A percentile compares a stretch with the other conserved stretches of the same genome.
Evolutionary conservation across 2,329 filamentous ascomycete species (phyloP).

Genomic region (Sporothrix schenckii): DNA sequence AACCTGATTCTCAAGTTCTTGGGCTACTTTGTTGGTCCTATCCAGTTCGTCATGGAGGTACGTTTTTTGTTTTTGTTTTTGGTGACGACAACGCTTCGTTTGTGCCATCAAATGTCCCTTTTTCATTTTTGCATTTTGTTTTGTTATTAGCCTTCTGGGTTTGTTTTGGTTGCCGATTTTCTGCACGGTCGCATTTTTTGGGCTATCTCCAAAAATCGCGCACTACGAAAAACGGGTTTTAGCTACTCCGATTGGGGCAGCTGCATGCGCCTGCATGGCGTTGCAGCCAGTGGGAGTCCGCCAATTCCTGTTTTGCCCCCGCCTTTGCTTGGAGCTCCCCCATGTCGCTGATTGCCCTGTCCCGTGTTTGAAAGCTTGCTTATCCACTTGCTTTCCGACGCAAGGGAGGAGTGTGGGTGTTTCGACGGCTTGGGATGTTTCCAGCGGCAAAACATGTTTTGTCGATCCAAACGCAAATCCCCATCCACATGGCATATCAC

Average conservation of each 20-base stretch:
- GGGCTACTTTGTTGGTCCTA: constrained; percentile 82
- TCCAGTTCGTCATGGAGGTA: constrained; percentile 93
- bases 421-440: background rate
- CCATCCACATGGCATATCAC: background rate
- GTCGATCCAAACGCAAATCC: constrained; percentile 33
- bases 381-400: constrained; percentile 11
- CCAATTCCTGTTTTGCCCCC: constrained; percentile 25
- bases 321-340: constrained; percentile 19
- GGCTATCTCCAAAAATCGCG: constrained; percentile 33
- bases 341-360: background rate
- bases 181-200: constrained; percentile 8
- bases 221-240: constrained; percentile 16
- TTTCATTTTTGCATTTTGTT: background rate
- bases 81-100: background rate
- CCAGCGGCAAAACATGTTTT: constrained; percentile 27
- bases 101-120: background rate
- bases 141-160: background rate
- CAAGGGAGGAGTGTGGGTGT: constrained; percentile 1
- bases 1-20: constrained; percentile 82
- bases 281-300: constrained; percentile 21
- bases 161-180: constrained; percentile 5
- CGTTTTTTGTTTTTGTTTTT: constrained; percentile 40
- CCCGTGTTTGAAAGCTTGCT: constrained; percentile 19
- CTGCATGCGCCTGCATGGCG: constrained; percentile 15
- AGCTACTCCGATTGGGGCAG: constrained; percentile 29